These are phyloP conservation scores for Ehretia macrophylla DNA, from an alignment of 257 asterid genomes.

Conservation along the genomic window DNA sequence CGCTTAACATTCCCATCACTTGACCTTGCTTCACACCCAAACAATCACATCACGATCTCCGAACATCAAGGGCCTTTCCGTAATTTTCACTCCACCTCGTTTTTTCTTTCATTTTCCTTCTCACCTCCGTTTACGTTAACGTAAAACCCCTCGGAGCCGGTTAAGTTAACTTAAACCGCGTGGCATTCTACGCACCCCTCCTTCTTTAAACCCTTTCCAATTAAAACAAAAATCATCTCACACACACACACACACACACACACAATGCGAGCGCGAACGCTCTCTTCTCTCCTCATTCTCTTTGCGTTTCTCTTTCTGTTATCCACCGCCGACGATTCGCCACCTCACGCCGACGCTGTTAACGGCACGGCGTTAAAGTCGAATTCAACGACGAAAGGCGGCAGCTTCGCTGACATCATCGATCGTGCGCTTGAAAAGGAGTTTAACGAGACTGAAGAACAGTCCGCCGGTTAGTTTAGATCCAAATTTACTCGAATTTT, in stretches of 20 bases:
- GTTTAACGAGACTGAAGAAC: slow-evolving; percentile 72
- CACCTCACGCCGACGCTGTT: slow-evolving; percentile 6
- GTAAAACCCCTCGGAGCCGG: slow-evolving; percentile 4
- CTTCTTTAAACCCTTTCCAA: neutral
- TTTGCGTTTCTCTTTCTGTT: neutral
- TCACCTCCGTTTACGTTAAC: neutral
- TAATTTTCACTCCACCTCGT: slow-evolving; percentile 13
- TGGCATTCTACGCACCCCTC: neutral
- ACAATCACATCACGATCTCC: neutral
- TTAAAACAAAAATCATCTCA: neutral
- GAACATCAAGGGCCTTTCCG: slow-evolving; percentile 11
- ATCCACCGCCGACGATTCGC: slow-evolving; percentile 3
- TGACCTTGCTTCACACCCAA: neutral
- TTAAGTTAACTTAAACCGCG: slow-evolving; percentile 6
- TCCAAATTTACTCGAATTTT: slow-evolving; percentile 1
- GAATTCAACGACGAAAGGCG: slow-evolving; percentile 36
- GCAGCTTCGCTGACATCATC: slow-evolving; percentile 52
- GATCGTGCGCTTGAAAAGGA: slow-evolving; percentile 72
- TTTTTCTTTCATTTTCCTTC: neutral
- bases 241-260: neutral
- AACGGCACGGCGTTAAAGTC: slow-evolving; percentile 23
- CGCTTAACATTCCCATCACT: slow-evolving; percentile 1
- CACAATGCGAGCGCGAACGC: slow-evolving; percentile 1
- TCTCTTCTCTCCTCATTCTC: neutral
- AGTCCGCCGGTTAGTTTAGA: slow-evolving; percentile 51